Evolutionary conservation across 2,329 filamentous ascomycete species (phyloP).

Genomic region (Podosphaera fusca): DNA sequence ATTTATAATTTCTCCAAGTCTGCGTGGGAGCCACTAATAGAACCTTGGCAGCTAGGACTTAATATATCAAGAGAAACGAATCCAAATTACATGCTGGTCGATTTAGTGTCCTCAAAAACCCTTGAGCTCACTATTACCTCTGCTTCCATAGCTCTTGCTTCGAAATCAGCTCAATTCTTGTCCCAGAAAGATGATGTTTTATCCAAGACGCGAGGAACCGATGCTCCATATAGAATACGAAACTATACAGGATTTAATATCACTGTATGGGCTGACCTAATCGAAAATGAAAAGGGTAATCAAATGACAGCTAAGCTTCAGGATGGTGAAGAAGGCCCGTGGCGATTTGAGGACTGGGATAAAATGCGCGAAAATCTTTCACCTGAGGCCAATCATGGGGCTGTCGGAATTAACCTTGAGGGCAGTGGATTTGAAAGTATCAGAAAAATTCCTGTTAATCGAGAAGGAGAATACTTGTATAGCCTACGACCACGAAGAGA

Average conservation of each 20-base stretch:
- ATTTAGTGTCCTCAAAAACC: slow-evolving; percentile 69
- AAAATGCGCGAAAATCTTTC: slow-evolving; percentile 86
- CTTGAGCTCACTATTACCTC: slow-evolving; percentile 87
- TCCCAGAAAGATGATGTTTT: slow-evolving; percentile 75
- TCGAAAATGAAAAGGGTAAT: slow-evolving; percentile 31
- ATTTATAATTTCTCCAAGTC: slow-evolving; percentile 99
- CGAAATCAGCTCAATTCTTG: slow-evolving; percentile 80
- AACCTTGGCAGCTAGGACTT: slow-evolving; percentile 89
- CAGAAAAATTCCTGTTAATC: slow-evolving; percentile 67
- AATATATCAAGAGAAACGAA: slow-evolving; percentile 59
- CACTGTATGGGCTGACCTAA: slow-evolving; percentile 55
- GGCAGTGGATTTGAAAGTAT: slow-evolving; percentile 85
- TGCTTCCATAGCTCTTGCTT: slow-evolving; percentile 76
- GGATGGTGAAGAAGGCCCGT: slow-evolving; percentile 79
- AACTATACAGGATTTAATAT: slow-evolving; percentile 93
- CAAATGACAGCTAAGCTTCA: slow-evolving; percentile 52
- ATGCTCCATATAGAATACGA: slow-evolving; percentile 78
- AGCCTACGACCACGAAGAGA: slow-evolving; percentile 72
- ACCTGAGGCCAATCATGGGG: slow-evolving; percentile 56
- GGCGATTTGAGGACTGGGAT: slow-evolving; percentile 92
- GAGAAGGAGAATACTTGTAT: slow-evolving; percentile 87
- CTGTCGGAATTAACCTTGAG: slow-evolving; percentile 66
- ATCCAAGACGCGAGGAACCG: slow-evolving; percentile 73
- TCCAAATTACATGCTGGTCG: slow-evolving; percentile 57
- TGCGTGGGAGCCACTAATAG: slow-evolving; percentile 86